Evolutionary conservation across 495 filamentous ascomycete genomes (phyloP).

Genomic region (Lasiosphaeris hirsuta): DNA sequence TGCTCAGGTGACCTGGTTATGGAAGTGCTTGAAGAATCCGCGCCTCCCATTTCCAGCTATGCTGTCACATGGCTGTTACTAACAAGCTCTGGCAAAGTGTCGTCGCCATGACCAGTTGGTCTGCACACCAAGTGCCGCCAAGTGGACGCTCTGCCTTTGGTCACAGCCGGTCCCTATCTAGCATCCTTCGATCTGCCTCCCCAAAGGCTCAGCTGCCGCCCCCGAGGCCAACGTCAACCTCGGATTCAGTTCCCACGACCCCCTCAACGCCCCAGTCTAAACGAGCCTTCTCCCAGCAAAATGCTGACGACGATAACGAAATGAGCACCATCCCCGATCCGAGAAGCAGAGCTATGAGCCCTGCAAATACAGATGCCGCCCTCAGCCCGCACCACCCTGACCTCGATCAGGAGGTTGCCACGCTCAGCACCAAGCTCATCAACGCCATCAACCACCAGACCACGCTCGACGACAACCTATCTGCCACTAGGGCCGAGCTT

Average conservation of each 20-base stretch:
- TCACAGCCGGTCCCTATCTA: slow-evolving; percentile 50
- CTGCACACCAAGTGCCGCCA: slow-evolving; percentile 38
- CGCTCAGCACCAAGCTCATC: slow-evolving; percentile 90
- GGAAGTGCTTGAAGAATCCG: not conserved
- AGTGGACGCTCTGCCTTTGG: slow-evolving; percentile 38
- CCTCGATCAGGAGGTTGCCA: slow-evolving; percentile 81
- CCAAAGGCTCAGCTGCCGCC: slow-evolving; percentile 19
- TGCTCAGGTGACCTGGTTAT: slow-evolving; percentile 1
- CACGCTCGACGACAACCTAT: slow-evolving; percentile 81
- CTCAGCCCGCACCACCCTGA: slow-evolving; percentile 59
- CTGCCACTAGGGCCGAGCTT: slow-evolving; percentile 76
- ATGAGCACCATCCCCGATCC: slow-evolving; percentile 50
- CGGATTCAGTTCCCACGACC: slow-evolving; percentile 11
- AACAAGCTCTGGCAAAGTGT: slow-evolving; percentile 41
- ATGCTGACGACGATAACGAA: slow-evolving; percentile 42
- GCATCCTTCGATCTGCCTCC: slow-evolving; percentile 35
- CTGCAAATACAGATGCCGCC: slow-evolving; percentile 25
- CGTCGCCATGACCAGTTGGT: slow-evolving; percentile 50
- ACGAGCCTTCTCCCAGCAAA: slow-evolving; percentile 27
- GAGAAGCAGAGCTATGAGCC: slow-evolving; percentile 40
- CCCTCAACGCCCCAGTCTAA: slow-evolving; percentile 32
- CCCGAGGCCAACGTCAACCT: slow-evolving; percentile 18
- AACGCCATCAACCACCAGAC: slow-evolving; percentile 98
- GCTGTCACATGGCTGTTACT: slow-evolving; percentile 29
- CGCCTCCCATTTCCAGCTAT: not conserved